phyloP scores from a whole-genome alignment of 2,329 filamentous ascomycete genomes.

The Sporothrix humicola region DNA sequence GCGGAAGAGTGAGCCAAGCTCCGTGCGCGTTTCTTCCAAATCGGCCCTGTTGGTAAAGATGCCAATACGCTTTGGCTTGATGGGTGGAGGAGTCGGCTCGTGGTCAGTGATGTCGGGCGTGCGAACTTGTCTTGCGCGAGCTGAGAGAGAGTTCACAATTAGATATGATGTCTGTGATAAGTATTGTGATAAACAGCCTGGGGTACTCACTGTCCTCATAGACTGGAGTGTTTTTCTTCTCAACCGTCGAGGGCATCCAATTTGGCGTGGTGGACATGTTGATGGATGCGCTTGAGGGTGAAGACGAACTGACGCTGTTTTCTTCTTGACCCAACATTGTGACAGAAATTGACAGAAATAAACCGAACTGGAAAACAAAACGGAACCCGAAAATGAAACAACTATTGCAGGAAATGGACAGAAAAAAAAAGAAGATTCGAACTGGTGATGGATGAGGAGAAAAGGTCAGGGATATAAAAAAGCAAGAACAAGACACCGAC shows the following conservation, averaged over 20 bases:
- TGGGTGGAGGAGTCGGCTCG: background rate
- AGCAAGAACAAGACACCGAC: too few species aligned
- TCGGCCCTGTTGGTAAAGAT: background rate
- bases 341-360: background rate
- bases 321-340: background rate
- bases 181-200: too few species aligned
- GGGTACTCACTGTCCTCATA: background rate
- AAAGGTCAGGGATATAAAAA: too few species aligned
- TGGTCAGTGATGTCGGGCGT: background rate
- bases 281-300: background rate
- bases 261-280: conserved; percentile 1
- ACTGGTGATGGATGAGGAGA: too few species aligned
- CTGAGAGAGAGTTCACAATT: background rate
- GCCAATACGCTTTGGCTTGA: conserved; percentile 5
- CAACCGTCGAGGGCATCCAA: background rate
- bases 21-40: background rate
- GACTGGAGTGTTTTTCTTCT: background rate
- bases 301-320: background rate
- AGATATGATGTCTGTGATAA: background rate
- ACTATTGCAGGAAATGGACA: too few species aligned
- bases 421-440: too few species aligned
- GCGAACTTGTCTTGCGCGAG: background rate
- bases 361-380: background rate
- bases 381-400: too few species aligned
- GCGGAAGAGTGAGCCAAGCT: background rate